Evolutionary conservation across 2,329 filamentous ascomycete species (phyloP), one percentile per base, ranked within the genome.

Genomic region (Orbilia blumenaviensis): DNA sequence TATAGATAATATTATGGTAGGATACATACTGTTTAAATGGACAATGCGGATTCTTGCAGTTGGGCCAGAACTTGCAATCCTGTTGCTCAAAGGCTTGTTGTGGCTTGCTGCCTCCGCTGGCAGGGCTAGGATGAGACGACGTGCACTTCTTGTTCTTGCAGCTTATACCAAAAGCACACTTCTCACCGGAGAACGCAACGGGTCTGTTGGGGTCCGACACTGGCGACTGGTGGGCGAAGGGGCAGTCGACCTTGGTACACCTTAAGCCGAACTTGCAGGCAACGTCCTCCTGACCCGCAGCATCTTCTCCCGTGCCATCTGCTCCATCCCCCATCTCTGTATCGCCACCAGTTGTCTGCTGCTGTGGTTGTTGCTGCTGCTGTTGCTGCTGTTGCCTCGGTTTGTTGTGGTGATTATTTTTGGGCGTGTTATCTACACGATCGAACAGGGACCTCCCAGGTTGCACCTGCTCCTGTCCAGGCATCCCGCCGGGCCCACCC

Each of bases 131-230:
- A 83, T 99, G 95, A 73, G 93, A 92, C 29, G 88, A 94, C 7
- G 91, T 92, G 81, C 95, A 99, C 84, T 98, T 98, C 81, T 89
- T 88, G 86, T 98, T 99, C 84, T 95, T 96, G 88, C 95, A 99
- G 7, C 93, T 93, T 1, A 89, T 93, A 18, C 93, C 94, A 80
- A 92, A 98, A 16, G 88, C 88, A 85, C 95, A 99, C 16, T 78
- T 79, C 56, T 87, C 86, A 80, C 96, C 93, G 72, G 86, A 88
- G 82, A 98, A 95, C 71, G 98, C 86, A 0, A 89, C 87, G 1
- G 88, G 71, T 32, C 77, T 88, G 27, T 91, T 92, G 1, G 91
- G 90, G 2, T 92, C 91, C 32, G 94, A 94, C 1, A 92, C 93
- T 1, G 95, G 93, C 14, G 94, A 97, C 84, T 97, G 94, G 81